Base-by-base conservation (phyloP, 2,329 filamentous ascomycete genomes). In the Aspergillus quadrilineatus region DNA sequence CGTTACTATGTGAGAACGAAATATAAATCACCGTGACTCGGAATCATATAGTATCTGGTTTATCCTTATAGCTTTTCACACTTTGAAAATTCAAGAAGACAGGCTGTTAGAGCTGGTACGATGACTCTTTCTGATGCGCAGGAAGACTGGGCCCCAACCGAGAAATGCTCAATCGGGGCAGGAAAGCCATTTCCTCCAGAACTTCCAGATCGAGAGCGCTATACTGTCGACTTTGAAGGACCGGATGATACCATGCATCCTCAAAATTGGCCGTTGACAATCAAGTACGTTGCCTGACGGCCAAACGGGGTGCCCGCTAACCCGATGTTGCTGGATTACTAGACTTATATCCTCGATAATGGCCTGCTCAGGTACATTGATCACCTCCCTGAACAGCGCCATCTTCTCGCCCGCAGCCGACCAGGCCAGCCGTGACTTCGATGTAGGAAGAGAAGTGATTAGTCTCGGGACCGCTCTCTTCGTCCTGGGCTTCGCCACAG, bases 371-470 rank as follows among this genome's bases (percentile, higher is more conserved):
- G 32, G 14, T 6, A 82, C 82, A 1, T 69, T 84, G 6, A 69
- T 74, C 4, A 72, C 79, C 2, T 77, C 81, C 0, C 81, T 83
- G 50, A 76, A 76, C 1, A 74, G 71, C 4, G 86, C 83, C 68
- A 85, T 90, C 63, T 90, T 90, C 73, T 88, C 87, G 1, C 77
- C 85, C 12, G 86, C 86, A 4, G 89, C 85, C 1, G 59, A 61
- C 6, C 64, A 74, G 12, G 80, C 89, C 4, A 81, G 84, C n/a
- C 50, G 57, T 14, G 69, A 77, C 6, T 81, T 80, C 60, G 57
- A 73, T 14, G 74, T 79, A 4, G 69, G 73, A 5, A 62, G 53
- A 1, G 71, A 78, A 60, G 72, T 79, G 1, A 64, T 73, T 1
- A 73, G 69, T 0, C 67, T 80, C 4, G 77, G 77, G 4, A 75